phyloP scores from a whole-genome alignment of 495 filamentous ascomycete species.

The Annulohypoxylon moriforme region DNA sequence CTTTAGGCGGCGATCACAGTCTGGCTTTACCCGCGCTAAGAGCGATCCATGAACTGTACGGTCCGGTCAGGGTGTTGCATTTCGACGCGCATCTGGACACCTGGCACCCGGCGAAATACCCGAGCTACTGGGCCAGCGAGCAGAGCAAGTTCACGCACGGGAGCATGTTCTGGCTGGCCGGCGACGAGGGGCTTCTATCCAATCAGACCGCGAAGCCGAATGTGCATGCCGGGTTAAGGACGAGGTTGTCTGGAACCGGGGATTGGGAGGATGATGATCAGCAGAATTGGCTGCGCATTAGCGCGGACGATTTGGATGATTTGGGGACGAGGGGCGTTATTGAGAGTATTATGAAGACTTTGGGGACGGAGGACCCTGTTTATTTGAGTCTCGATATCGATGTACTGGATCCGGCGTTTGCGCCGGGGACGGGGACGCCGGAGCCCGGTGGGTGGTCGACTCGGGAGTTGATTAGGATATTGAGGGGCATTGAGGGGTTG shows the following conservation, averaged over 20 bases:
- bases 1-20: constrained; percentile 84
- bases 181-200: constrained; percentile 76
- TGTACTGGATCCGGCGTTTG: constrained; percentile 76
- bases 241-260: constrained; percentile 72
- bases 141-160: constrained; percentile 85
- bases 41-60: constrained; percentile 75
- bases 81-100: constrained; percentile 88
- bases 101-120: constrained; percentile 84
- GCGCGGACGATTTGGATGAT: constrained; percentile 78
- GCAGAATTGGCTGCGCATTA: constrained; percentile 74
- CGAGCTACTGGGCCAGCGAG: constrained; percentile 74
- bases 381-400: constrained; percentile 83
- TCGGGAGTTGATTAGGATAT: constrained; percentile 74
- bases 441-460: constrained; percentile 82
- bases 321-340: constrained; percentile 68
- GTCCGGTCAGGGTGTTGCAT: constrained; percentile 81
- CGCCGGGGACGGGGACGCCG: constrained; percentile 79
- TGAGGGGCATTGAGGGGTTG: constrained; percentile 74
- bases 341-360: constrained; percentile 65
- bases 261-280: constrained; percentile 73
- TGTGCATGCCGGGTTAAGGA: constrained; percentile 83
- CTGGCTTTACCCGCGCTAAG: constrained; percentile 80
- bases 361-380: constrained; percentile 70
- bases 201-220: constrained; percentile 68
- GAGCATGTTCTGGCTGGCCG: constrained; percentile 86